Evolutionary conservation across 179 eudicot genomes (phyloP).

Genomic region (Camellia oleifera): DNA sequence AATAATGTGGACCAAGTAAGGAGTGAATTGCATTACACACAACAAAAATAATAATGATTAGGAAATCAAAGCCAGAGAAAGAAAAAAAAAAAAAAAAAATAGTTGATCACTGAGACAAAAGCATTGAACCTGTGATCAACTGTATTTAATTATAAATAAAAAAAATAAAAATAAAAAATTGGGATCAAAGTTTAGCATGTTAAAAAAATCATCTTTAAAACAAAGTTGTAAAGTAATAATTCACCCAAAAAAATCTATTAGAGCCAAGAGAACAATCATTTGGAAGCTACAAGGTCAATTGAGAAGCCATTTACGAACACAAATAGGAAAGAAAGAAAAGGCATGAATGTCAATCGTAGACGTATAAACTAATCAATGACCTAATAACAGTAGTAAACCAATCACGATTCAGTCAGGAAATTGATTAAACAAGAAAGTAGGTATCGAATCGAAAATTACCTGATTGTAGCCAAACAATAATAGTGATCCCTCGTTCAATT

Average conservation of each 20-base stretch:
- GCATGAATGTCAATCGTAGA: background rate
- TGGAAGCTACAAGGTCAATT: background rate
- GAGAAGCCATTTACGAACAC: background rate
- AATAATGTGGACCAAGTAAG: background rate
- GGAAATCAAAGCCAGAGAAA: background rate
- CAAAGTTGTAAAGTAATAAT: too few species aligned
- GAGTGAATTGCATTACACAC: too few species aligned
- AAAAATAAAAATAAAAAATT: too few species aligned
- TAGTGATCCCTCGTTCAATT: background rate
- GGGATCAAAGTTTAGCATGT: background rate
- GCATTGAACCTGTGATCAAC: background rate
- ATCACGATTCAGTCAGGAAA: background rate
- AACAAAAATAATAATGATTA: too few species aligned
- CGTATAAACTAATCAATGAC: too few species aligned
- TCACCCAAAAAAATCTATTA: background rate
- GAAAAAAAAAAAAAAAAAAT: too few species aligned
- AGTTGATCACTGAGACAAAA: background rate
- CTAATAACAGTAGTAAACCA: background rate
- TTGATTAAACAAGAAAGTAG: background rate
- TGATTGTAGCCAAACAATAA: background rate
- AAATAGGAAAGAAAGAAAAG: background rate
- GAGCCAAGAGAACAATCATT: background rate
- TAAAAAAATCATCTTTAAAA: background rate
- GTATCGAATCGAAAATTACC: background rate
- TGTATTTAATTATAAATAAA: background rate